A percentile compares a stretch with the other conserved stretches of the same genome.
Evolutionary conservation across 768 basidiomycete genomes (phyloP).

Genomic region (Pulveroboletus frians): DNA sequence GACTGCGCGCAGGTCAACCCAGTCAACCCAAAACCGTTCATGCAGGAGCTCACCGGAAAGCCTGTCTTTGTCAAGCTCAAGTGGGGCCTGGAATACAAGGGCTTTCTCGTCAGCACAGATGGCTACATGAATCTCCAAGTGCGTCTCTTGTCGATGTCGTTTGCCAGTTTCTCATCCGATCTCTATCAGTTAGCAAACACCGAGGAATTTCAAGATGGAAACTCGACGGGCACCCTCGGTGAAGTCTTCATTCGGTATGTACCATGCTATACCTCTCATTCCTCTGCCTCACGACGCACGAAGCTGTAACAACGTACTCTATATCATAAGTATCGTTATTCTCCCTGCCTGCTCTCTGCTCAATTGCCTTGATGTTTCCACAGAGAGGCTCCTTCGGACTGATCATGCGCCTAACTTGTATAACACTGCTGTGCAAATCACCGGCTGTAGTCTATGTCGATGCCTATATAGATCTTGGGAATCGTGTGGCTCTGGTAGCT

Average conservation of each 20-base stretch:
- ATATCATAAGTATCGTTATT: constrained; percentile 70
- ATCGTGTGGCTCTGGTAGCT: too few relatives aligned
- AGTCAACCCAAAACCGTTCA: constrained; percentile 98
- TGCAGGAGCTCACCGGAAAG: constrained; percentile 98
- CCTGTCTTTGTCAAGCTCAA: constrained; percentile 92
- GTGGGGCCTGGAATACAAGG: constrained; percentile 99
- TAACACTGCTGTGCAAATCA: constrained; percentile 1
- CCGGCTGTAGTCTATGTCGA: constrained; percentile 8
- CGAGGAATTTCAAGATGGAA: constrained; percentile 94
- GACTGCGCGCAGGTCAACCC: constrained; percentile 62
- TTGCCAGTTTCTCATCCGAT: neutral
- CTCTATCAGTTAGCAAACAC: constrained; percentile 85
- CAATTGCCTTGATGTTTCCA: constrained; percentile 30
- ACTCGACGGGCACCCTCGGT: constrained; percentile 93
- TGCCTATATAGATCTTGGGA: constrained; percentile 3
- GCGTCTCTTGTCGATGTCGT: constrained; percentile 5
- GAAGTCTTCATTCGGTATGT: constrained; percentile 96
- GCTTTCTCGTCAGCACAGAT: constrained; percentile 97
- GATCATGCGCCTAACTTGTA: constrained; percentile 7
- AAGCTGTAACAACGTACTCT: constrained; percentile 94
- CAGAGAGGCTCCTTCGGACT: constrained; percentile 71
- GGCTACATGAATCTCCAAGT: constrained; percentile 99
- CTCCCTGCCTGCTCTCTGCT: constrained; percentile 4
- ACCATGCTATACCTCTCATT: neutral
- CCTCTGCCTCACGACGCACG: constrained; percentile 10